Conservation (phyloP, 1,139 yeast species). For the Pichia sp. region DNA sequence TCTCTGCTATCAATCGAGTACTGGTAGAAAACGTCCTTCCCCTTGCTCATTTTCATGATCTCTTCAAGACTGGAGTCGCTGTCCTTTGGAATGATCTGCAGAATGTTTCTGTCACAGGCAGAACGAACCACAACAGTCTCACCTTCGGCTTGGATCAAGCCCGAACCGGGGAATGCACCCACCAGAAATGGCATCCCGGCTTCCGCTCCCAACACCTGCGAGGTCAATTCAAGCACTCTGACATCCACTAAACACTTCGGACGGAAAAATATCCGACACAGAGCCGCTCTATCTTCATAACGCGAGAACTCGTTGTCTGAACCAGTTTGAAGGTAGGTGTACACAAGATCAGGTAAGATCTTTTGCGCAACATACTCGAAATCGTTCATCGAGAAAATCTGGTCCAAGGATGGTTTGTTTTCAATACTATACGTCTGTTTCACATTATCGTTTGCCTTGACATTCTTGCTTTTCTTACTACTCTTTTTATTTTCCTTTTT, state of each 20-base stretch:
- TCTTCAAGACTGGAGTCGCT: conserved; percentile 45
- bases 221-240: conserved; percentile 33
- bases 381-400: conserved; percentile 32
- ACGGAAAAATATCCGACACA: conserved; percentile 34
- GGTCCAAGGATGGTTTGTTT: conserved; percentile 16
- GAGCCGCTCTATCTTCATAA: conserved; percentile 32
- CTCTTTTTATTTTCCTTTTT: background rate
- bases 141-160: conserved; percentile 56
- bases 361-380: conserved; percentile 33
- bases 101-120: conserved; percentile 39
- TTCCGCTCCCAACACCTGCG: conserved; percentile 38
- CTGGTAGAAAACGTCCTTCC: conserved; percentile 46
- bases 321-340: conserved; percentile 31
- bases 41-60: conserved; percentile 37
- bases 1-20: conserved; percentile 38
- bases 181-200: conserved; percentile 50
- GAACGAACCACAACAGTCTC: conserved; percentile 45
- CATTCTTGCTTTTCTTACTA: background rate
- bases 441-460: background rate
- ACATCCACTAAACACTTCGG: conserved; percentile 43
- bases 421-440: background rate
- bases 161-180: conserved; percentile 59
- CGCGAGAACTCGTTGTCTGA: conserved; percentile 32
- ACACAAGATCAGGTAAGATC: conserved; percentile 27
- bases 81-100: conserved; percentile 49